Percentiles rank a stretch among this genome's conserved stretches.
Conservation (phyloP, 371 early-diverging fungal species). For the Lichtheimia hyalospora region DNA sequence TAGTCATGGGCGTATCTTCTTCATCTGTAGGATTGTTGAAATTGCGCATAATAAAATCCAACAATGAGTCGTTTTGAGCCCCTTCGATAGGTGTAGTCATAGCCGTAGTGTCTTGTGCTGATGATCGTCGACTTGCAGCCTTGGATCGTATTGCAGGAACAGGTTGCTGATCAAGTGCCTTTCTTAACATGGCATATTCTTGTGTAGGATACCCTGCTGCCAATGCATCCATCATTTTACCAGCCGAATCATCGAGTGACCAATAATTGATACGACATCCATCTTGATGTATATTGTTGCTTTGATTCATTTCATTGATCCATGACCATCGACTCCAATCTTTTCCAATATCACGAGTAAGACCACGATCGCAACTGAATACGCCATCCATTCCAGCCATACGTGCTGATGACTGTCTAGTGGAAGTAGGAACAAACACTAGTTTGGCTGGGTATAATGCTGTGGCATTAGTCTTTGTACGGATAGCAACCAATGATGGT, state of each 20-base stretch:
- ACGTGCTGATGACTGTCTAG: constrained; percentile 23
- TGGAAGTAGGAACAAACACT: constrained; percentile 30
- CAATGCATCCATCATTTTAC: constrained; percentile 16
- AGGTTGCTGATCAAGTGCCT: constrained; percentile 21
- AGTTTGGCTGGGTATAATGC: constrained; percentile 33
- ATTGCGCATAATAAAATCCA: constrained; percentile 3
- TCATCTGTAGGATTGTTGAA: not conserved
- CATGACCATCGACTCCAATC: constrained; percentile 39
- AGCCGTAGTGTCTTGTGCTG: no score
- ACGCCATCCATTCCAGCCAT: constrained; percentile 38
- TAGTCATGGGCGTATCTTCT: not conserved
- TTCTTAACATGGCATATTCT: constrained; percentile 25
- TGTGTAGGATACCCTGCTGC: constrained; percentile 11
- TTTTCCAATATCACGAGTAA: constrained; percentile 39
- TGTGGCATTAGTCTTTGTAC: constrained; percentile 17
- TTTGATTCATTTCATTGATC: constrained; percentile 16
- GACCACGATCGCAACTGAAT: constrained; percentile 33
- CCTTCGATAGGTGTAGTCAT: no score
- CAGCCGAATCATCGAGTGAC: not conserved
- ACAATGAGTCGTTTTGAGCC: not conserved
- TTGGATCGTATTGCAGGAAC: not conserved
- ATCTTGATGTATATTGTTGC: not conserved
- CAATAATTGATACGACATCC: constrained; percentile 7
- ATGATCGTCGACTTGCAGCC: no score
- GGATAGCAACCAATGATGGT: constrained; percentile 17